Conservation (phyloP, 805 yeast species). For the Limtongia smithiae region DNA sequence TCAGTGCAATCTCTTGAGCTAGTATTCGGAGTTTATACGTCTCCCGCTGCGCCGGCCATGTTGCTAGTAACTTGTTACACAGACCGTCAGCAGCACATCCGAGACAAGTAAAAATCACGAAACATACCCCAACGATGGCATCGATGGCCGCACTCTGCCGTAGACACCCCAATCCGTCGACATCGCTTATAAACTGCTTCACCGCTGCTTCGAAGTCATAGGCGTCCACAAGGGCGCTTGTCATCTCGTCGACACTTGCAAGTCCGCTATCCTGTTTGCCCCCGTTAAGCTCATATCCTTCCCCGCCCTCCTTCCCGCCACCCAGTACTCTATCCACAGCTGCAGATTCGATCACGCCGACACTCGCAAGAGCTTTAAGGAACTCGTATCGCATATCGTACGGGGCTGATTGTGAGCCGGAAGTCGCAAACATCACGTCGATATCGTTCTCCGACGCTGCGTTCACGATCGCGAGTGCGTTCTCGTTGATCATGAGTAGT, state of each 20-base stretch:
- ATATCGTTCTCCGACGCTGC: slow-evolving; percentile 18
- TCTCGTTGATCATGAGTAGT: slow-evolving; percentile 17
- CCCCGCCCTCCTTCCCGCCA: slow-evolving; percentile 15
- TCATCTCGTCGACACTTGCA: background rate
- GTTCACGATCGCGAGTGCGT: slow-evolving; percentile 15
- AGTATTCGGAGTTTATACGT: slow-evolving; percentile 50
- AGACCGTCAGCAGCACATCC: slow-evolving; percentile 52
- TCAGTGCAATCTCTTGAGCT: slow-evolving; percentile 49
- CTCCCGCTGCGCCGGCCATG: slow-evolving; percentile 43
- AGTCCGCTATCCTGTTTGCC: background rate
- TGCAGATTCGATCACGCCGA: slow-evolving; percentile 43
- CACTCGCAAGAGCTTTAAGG: slow-evolving; percentile 44
- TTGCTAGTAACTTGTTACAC: slow-evolving; percentile 45
- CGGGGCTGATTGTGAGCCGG: slow-evolving; percentile 41
- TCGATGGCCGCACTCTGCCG: slow-evolving; percentile 13
- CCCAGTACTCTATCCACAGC: slow-evolving; percentile 33
- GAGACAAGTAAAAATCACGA: slow-evolving; percentile 34
- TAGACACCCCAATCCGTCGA: slow-evolving; percentile 10
- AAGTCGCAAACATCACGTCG: slow-evolving; percentile 53
- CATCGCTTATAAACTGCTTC: slow-evolving; percentile 33
- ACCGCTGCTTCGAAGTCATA: slow-evolving; percentile 36
- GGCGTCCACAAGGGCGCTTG: slow-evolving; percentile 19
- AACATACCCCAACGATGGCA: slow-evolving; percentile 8
- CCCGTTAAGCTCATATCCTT: background rate
- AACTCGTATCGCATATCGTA: slow-evolving; percentile 51